These are phyloP conservation scores for Mycena filopes DNA, from an alignment of 768 basidiomycete species.

Conservation along the genomic window DNA sequence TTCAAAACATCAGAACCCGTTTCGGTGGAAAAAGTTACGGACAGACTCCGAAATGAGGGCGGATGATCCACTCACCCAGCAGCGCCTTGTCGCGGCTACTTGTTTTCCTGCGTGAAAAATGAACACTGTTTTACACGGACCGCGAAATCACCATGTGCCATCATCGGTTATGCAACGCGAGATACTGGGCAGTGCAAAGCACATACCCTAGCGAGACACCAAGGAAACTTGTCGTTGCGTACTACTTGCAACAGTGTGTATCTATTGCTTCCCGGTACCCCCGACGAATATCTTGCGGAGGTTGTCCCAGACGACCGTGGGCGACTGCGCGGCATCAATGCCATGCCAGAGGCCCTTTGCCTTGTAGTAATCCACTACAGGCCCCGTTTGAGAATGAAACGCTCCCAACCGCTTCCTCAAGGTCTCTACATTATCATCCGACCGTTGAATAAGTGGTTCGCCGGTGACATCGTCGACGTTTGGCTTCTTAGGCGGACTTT, in stretches of 20 bases:
- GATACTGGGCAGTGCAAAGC: not conserved
- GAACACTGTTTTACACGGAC: too few relatives aligned
- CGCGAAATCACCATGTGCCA: not conserved
- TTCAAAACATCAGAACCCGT: not conserved
- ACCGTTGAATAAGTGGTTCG: slow-evolving; percentile 95
- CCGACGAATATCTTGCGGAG: slow-evolving; percentile 71
- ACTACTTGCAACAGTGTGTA: slow-evolving; percentile 25
- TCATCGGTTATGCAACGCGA: slow-evolving; percentile 1
- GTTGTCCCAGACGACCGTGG: slow-evolving; percentile 91
- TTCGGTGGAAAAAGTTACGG: not conserved
- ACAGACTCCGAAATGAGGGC: too few relatives aligned
- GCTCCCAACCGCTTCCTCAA: slow-evolving; percentile 87
- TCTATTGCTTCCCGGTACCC: slow-evolving; percentile 49
- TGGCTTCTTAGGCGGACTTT: slow-evolving; percentile 96
- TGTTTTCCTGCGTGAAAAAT: too few relatives aligned
- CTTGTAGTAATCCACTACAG: slow-evolving; percentile 97
- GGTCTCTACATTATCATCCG: slow-evolving; percentile 97
- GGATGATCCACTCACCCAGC: not conserved
- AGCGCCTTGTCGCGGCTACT: too few relatives aligned
- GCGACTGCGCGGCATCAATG: slow-evolving; percentile 94
- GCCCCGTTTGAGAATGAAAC: slow-evolving; percentile 95
- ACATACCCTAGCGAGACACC: slow-evolving; percentile 13
- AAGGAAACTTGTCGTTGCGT: slow-evolving; percentile 24
- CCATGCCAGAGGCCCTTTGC: slow-evolving; percentile 88
- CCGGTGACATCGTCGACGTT: slow-evolving; percentile 94